These are phyloP conservation scores for Cladophialophora chaetospira DNA, from an alignment of 2,329 filamentous ascomycete genomes.

Conservation along the genomic window DNA sequence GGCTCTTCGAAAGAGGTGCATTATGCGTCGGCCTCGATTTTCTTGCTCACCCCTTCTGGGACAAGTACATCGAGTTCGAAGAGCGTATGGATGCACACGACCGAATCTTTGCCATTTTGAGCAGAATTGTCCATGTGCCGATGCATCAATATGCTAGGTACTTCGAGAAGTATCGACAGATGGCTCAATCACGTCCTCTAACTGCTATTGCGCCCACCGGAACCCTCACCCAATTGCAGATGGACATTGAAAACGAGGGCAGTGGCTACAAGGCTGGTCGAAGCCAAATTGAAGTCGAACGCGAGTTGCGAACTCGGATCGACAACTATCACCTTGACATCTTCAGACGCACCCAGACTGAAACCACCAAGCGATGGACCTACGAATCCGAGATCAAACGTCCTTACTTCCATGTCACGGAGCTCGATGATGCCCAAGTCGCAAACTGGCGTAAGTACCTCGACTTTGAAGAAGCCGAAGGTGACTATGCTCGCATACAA, in stretches of 20 bases:
- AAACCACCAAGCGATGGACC: conserved; percentile 91
- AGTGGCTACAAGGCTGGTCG: conserved; percentile 55
- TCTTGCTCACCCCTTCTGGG: conserved; percentile 94
- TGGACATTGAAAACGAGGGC: conserved; percentile 70
- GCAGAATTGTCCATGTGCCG: conserved; percentile 81
- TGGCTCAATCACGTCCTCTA: conserved; percentile 73
- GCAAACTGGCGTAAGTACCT: conserved; percentile 94
- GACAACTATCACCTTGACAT: conserved; percentile 78
- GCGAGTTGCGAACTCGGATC: conserved; percentile 76
- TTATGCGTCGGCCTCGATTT: conserved; percentile 88
- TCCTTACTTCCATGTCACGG: conserved; percentile 94
- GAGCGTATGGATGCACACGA: conserved; percentile 83
- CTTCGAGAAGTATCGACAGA: conserved; percentile 82
- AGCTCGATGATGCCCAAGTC: conserved; percentile 82
- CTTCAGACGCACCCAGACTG: conserved; percentile 78
- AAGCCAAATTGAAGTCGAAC: conserved; percentile 76
- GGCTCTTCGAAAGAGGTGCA: conserved; percentile 89
- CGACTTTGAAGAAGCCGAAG: conserved; percentile 89
- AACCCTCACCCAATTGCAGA: conserved; percentile 66
- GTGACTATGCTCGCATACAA: conserved; percentile 70
- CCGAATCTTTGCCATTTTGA: conserved; percentile 80
- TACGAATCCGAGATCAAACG: conserved; percentile 94
- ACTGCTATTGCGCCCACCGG: conserved; percentile 71
- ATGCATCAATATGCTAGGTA: conserved; percentile 96
- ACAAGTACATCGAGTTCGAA: conserved; percentile 97